Base-by-base conservation (phyloP, 257 asterid genomes). In the Solanum rostratum region DNA sequence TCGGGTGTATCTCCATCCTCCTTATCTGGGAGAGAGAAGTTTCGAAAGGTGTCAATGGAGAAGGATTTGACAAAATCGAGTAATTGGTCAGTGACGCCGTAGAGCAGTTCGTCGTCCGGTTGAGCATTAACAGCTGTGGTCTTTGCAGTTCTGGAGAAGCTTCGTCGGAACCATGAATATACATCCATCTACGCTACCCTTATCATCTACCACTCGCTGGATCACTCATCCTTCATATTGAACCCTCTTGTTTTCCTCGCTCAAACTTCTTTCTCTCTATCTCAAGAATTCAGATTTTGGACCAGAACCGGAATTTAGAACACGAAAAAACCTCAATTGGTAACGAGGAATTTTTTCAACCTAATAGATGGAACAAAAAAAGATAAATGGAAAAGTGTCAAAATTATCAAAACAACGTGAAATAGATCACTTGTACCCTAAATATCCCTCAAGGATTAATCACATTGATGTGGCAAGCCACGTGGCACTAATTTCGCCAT, bases 131-230 rank as follows among this genome's bases (percentile, higher is more conserved):
- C 57, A 45, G 37, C 12, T 55, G 86, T 37, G 70, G 88, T 27
- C 45, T 16, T 52, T 19, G 84, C 86, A 33, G 86, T 89, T 60
- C 79, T 92, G 71, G 93, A 90, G 86, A 91, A 85, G 79, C 90
- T 87, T 70, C 98, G 97, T 71, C 95, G 90, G 76, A 94, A 57
- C 97, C 97, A 91, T 85, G 97, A 90, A 83, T 87, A 91, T 16
- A 87, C 92, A 73, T 94, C 97, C 97, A 95, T 68, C 45, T 63
- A 14, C 11, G 20, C 20, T 63, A 55, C 2, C 69, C 7, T 62
- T 24, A 54, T 60, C 30, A 62, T 62, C 19, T 62, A 62, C 69
- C 41, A 27, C 39, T 63, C 33, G 68, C 68, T 60, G 16, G 33
- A 60, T 22, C 33, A 60, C 16, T 60, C 41, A 2, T 63, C 20